A percentile compares a stretch with the other conserved stretches of the same genome.
These are phyloP conservation scores for Pythium coloratum DNA, from an alignment of 352 stramenopile species.

Conservation along the genomic window DNA sequence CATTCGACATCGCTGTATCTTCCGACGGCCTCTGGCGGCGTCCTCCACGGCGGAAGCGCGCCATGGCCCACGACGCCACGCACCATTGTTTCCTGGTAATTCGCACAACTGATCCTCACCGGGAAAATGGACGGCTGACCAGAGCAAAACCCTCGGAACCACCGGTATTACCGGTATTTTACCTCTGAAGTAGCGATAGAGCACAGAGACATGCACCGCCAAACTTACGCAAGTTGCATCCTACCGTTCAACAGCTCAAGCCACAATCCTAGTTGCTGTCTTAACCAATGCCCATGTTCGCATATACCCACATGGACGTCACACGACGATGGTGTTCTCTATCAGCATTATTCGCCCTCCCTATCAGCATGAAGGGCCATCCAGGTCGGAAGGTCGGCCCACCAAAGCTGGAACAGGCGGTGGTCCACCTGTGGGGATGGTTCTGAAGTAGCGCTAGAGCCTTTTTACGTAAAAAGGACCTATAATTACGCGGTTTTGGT, in stretches of 20 bases:
- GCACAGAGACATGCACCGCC: slow-evolving; percentile 30
- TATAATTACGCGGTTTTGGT: slow-evolving; percentile 31
- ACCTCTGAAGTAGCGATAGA: slow-evolving; percentile 24
- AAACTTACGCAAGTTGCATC: not conserved
- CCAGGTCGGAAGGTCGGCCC: not conserved
- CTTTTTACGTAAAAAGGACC: slow-evolving; percentile 17
- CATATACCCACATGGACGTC: not conserved
- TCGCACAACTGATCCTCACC: slow-evolving; percentile 29
- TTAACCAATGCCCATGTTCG: no score
- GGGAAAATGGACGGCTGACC: slow-evolving; percentile 48
- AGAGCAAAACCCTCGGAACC: slow-evolving; percentile 30
- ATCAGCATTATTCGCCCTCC: not conserved
- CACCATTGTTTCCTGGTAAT: slow-evolving; percentile 31
- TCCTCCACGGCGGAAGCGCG: not conserved
- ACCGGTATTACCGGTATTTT: slow-evolving; percentile 30
- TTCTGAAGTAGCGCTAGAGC: slow-evolving; percentile 19
- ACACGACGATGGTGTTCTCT: not conserved
- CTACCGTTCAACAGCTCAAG: not conserved
- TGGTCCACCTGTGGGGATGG: not conserved
- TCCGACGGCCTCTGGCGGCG: not conserved
- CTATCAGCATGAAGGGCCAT: not conserved
- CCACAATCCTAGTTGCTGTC: not conserved
- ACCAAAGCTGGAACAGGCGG: slow-evolving; percentile 3
- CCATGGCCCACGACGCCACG: not conserved
- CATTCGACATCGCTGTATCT: not conserved